Conservation (phyloP, 768 basidiomycete species). For the Trametes villosa region DNA sequence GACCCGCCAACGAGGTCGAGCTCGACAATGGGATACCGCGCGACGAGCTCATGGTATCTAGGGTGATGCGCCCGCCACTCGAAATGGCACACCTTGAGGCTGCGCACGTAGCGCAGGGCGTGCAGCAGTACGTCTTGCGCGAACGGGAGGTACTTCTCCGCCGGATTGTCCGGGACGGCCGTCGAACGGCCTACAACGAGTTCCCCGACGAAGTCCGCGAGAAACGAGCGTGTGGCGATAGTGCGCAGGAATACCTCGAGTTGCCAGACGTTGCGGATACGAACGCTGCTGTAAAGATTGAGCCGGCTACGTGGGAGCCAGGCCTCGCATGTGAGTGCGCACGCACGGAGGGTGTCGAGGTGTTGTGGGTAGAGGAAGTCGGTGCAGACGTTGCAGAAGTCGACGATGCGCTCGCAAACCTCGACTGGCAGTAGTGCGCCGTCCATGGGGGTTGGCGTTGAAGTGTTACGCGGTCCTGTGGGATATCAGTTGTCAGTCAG, state of each 20-base stretch:
- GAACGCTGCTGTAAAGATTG: too few species aligned
- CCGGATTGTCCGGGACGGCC: too few species aligned
- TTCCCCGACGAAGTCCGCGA: background rate
- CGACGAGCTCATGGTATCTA: background rate
- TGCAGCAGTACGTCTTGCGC: background rate
- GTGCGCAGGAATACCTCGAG: too few species aligned
- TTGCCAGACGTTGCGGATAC: too few species aligned
- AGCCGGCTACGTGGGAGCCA: too few species aligned
- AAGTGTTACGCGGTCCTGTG: too few species aligned
- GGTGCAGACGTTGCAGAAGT: background rate
- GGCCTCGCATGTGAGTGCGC: too few species aligned
- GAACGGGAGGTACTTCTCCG: background rate
- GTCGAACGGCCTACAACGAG: background rate
- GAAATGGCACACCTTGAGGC: background rate
- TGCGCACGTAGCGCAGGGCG: background rate
- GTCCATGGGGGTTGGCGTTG: too few species aligned
- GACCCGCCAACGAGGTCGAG: background rate
- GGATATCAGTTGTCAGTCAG: too few species aligned
- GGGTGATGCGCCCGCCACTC: too few species aligned
- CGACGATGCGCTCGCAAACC: background rate
- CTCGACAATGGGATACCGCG: background rate
- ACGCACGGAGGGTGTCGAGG: too few species aligned
- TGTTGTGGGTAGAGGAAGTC: too few species aligned
- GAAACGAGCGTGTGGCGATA: background rate
- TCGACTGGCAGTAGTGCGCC: background rate